Percentiles rank a stretch among this genome's conserved stretches.
These are phyloP conservation scores for Fusarium veterinarium DNA, from an alignment of 2,329 filamentous ascomycete species.

Conservation along the genomic window DNA sequence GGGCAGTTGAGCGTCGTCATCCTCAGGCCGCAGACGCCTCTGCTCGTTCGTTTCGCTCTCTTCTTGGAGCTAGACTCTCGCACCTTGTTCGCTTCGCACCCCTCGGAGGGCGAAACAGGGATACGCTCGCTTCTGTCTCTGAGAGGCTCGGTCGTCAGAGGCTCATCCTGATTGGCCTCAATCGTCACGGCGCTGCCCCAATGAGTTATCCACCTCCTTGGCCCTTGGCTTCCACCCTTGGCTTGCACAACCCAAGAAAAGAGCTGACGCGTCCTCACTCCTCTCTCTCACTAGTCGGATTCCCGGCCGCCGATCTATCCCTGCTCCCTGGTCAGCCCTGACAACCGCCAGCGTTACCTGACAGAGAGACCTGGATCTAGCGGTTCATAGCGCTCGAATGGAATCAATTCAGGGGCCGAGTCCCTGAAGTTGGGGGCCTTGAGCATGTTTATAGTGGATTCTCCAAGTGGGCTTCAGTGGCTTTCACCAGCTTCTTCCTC, in stretches of 20 bases:
- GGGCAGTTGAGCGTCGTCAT: slow-evolving; percentile 48
- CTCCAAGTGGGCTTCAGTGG: slow-evolving; percentile 33
- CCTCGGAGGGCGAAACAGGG: slow-evolving; percentile 22
- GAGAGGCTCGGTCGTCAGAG: slow-evolving; percentile 26
- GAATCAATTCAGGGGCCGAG: slow-evolving; percentile 12
- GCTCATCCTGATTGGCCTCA: slow-evolving; percentile 14
- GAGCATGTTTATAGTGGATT: slow-evolving; percentile 39
- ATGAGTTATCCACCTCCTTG: slow-evolving; percentile 34
- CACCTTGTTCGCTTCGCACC: slow-evolving; percentile 21
- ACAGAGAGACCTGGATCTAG: slow-evolving; percentile 8
- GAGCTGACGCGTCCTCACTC: slow-evolving; percentile 47
- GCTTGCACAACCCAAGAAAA: slow-evolving; percentile 43
- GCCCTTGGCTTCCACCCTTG: slow-evolving; percentile 34
- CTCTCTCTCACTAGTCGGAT: slow-evolving; percentile 39
- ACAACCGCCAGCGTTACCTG: slow-evolving; percentile 38
- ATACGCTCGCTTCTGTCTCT: slow-evolving; percentile 4
- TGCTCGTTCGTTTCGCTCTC: slow-evolving; percentile 24
- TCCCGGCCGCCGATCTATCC: slow-evolving; percentile 40
- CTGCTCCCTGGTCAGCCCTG: slow-evolving; percentile 31
- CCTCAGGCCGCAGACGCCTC: slow-evolving; percentile 44
- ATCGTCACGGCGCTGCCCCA: slow-evolving; percentile 30
- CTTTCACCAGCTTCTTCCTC: slow-evolving; percentile 16
- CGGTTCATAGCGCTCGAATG: slow-evolving; percentile 18
- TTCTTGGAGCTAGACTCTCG: slow-evolving; percentile 2
- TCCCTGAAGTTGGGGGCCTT: slow-evolving; percentile 28